Evolutionary conservation across 1,284 basidiomycete genomes (phyloP).

Genomic region (Singerocomus inundabilis): DNA sequence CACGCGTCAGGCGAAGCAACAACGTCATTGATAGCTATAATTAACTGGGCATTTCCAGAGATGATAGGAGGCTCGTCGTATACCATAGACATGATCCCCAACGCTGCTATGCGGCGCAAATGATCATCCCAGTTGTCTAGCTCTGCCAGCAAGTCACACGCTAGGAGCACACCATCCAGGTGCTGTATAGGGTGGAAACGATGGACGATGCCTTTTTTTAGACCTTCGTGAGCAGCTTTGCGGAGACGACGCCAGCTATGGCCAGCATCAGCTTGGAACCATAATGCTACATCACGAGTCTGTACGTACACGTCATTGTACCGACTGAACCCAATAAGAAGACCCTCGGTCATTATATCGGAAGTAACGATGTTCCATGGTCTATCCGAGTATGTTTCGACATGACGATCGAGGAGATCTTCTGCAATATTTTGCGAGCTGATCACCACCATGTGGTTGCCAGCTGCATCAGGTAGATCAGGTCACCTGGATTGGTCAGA

Average conservation of each 20-base stretch:
- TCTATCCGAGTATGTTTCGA: conserved; percentile 8
- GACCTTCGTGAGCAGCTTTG: conserved; percentile 6
- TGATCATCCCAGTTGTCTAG: conserved; percentile 16
- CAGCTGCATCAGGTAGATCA: conserved; percentile 11
- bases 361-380: conserved; percentile 8
- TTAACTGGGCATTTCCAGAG: conserved; percentile 1
- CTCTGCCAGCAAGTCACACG: conserved; percentile 8
- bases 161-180: conserved; percentile 8
- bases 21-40: conserved; percentile 1
- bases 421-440: conserved; percentile 8
- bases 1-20: not conserved
- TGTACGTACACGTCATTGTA: conserved; percentile 7
- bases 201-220: conserved; percentile 9
- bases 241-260: conserved; percentile 9
- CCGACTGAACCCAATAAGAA: conserved; percentile 1
- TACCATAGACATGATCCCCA: conserved; percentile 7
- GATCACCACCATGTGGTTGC: conserved; percentile 6
- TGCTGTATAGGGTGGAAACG: conserved; percentile 10
- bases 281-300: not conserved
- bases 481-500: conserved; percentile 3
- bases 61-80: conserved; percentile 8
- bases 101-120: conserved; percentile 6
- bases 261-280: not conserved
- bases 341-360: conserved; percentile 11
- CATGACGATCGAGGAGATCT: conserved; percentile 13